These are phyloP conservation scores for Blastobotrys apis DNA, from an alignment of 1,139 yeast species.

Conservation along the genomic window DNA sequence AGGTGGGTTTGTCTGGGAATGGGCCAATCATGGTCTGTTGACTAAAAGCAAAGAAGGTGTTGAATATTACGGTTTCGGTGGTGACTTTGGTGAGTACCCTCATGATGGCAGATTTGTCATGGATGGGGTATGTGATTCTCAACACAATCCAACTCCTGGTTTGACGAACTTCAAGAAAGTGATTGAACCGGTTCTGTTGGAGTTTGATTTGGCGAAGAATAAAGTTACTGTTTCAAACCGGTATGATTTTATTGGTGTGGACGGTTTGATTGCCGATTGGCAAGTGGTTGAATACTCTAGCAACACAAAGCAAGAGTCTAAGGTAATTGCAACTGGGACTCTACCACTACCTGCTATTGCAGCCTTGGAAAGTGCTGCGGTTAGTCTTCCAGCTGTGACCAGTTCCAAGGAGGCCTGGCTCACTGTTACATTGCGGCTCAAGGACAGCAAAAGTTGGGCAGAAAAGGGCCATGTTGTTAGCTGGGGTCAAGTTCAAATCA, in stretches of 20 bases:
- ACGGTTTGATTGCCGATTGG: no score
- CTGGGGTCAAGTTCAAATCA: no score
- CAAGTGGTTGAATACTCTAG: no score
- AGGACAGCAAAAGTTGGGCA: no score
- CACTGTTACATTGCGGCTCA: no score
- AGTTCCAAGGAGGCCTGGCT: no score
- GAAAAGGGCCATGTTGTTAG: no score
- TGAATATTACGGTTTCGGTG: slow-evolving; percentile 30
- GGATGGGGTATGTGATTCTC: slow-evolving; percentile 37
- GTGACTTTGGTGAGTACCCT: slow-evolving; percentile 38
- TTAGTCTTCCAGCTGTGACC: no score
- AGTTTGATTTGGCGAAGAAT: slow-evolving; percentile 7
- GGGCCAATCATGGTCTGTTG: slow-evolving; percentile 39
- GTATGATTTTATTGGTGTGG: slow-evolving; percentile 14
- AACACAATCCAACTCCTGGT: slow-evolving; percentile 38
- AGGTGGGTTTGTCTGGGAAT: slow-evolving; percentile 42
- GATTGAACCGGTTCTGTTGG: slow-evolving; percentile 32
- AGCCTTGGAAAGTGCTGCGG: no score
- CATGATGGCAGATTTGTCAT: slow-evolving; percentile 39
- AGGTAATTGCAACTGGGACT: no score
- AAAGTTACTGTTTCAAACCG: slow-evolving; percentile 11
- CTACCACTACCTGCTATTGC: no score
- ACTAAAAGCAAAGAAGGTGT: slow-evolving; percentile 12
- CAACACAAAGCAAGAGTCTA: no score
- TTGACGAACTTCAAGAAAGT: slow-evolving; percentile 34